Conservation (phyloP, 345 rosid species). For the Lumnitzera littorea region DNA sequence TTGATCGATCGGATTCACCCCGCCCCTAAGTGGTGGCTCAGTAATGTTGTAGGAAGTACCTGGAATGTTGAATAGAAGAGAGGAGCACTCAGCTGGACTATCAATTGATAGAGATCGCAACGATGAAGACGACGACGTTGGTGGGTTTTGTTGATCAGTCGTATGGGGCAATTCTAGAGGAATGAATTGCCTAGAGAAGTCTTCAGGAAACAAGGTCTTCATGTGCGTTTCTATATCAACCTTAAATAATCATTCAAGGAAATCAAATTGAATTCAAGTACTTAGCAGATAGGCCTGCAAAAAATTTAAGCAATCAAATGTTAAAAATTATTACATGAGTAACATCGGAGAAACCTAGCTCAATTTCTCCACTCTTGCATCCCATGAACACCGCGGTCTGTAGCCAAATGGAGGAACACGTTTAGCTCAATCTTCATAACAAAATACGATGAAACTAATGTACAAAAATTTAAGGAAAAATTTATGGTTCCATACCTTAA, state of each 20-base stretch:
- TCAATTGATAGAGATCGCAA: slow-evolving; percentile 52
- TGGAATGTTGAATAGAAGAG: slow-evolving; percentile 44
- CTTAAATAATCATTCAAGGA: slow-evolving; percentile 20
- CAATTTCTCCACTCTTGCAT: slow-evolving; percentile 78
- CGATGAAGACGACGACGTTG: slow-evolving; percentile 71
- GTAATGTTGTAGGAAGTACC: slow-evolving; percentile 6
- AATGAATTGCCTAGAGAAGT: slow-evolving; percentile 37
- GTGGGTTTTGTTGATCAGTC: slow-evolving; percentile 15
- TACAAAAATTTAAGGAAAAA: background rate
- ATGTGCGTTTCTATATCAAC: slow-evolving; percentile 45
- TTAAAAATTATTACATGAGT: slow-evolving; percentile 30
- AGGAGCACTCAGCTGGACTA: slow-evolving; percentile 47
- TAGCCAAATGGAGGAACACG: background rate
- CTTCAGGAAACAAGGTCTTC: slow-evolving; percentile 44
- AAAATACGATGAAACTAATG: background rate
- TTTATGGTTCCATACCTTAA: slow-evolving; percentile 48
- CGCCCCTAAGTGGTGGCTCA: slow-evolving; percentile 1
- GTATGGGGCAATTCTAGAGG: slow-evolving; percentile 23
- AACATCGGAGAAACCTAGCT: slow-evolving; percentile 52
- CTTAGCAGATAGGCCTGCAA: no score
- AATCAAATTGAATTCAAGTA: background rate
- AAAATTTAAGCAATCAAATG: background rate
- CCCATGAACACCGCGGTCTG: slow-evolving; percentile 83
- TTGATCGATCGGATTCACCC: background rate
- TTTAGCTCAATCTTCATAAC: background rate